Evolutionary conservation across 2,329 filamentous ascomycete species (phyloP).

Genomic region (Fusarium euwallaceae): DNA sequence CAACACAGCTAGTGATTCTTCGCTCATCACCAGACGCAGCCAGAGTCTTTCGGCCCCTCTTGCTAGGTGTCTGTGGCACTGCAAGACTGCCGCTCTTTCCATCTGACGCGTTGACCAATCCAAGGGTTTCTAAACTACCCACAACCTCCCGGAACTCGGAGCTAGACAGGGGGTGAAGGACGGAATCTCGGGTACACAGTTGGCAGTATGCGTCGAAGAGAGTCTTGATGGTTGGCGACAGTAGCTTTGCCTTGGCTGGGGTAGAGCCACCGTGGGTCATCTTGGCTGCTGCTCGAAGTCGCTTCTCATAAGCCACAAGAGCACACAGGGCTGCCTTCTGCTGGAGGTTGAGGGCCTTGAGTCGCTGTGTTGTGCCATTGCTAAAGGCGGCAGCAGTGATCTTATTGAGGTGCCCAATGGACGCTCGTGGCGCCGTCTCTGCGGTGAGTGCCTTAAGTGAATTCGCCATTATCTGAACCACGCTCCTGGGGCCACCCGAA

Average conservation of each 20-base stretch:
- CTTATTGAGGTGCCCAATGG: conserved; percentile 90
- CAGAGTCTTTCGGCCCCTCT: conserved; percentile 71
- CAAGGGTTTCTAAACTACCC: conserved; percentile 88
- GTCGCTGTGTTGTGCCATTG: conserved; percentile 86
- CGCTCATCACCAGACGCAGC: conserved; percentile 76
- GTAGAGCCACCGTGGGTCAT: conserved; percentile 59
- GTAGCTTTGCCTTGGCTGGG: conserved; percentile 71
- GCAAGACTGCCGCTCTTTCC: conserved; percentile 78
- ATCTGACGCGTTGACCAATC: conserved; percentile 79
- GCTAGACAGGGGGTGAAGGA: conserved; percentile 88
- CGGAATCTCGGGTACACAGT: conserved; percentile 88
- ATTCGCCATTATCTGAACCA: conserved; percentile 62
- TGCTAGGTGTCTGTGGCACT: conserved; percentile 77
- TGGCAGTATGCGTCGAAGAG: conserved; percentile 87
- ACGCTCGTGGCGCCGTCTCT: conserved; percentile 87
- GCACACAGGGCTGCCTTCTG: conserved; percentile 96
- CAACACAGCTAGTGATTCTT: conserved; percentile 81
- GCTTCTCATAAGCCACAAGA: conserved; percentile 86
- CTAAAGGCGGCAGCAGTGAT: conserved; percentile 91
- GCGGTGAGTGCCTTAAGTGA: conserved; percentile 75
- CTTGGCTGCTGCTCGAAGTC: conserved; percentile 67
- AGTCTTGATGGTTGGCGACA: conserved; percentile 84
- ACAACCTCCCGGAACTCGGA: conserved; percentile 97
- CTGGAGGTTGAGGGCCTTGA: conserved; percentile 91
- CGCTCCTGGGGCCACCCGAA: conserved; percentile 57